A percentile compares a stretch with the other conserved stretches of the same genome.
Conservation (phyloP, 139 green algal genomes). For the Closterium sp. region DNA sequence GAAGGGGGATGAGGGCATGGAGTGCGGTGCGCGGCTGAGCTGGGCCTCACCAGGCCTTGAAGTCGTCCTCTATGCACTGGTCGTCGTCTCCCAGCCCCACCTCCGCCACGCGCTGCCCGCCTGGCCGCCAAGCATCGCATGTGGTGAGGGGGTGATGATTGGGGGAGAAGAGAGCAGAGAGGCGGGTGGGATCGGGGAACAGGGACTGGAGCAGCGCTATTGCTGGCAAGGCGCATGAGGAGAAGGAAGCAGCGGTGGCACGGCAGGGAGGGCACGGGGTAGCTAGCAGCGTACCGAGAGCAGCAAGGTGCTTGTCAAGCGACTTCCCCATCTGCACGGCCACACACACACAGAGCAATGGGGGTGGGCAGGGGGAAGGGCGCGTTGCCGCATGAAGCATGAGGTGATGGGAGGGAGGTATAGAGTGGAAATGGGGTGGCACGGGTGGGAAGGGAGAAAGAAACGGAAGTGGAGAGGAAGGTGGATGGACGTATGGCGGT, state of each 20-base stretch:
- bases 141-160: no score
- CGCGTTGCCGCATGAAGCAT: neutral
- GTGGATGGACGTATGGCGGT: neutral
- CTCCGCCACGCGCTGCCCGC: slow-evolving; percentile 64
- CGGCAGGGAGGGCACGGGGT: neutral
- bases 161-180: neutral
- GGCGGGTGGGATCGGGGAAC: neutral
- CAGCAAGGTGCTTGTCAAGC: slow-evolving; percentile 65
- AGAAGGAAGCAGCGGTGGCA: no score
- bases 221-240: no score
- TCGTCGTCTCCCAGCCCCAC: slow-evolving; percentile 90
- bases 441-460: neutral
- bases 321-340: slow-evolving; percentile 31
- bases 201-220: neutral
- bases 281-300: neutral
- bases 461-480: neutral
- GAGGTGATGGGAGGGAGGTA: neutral
- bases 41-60: slow-evolving; percentile 74
- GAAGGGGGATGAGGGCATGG: no score
- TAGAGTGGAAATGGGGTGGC: no score
- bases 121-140: slow-evolving; percentile 48
- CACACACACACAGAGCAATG: neutral
- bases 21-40: no score
- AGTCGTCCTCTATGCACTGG: slow-evolving; percentile 89
- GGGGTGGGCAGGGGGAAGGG: neutral